phyloP scores from a whole-genome alignment of 2,329 filamentous ascomycete genomes.

The Alternaria sp. region DNA sequence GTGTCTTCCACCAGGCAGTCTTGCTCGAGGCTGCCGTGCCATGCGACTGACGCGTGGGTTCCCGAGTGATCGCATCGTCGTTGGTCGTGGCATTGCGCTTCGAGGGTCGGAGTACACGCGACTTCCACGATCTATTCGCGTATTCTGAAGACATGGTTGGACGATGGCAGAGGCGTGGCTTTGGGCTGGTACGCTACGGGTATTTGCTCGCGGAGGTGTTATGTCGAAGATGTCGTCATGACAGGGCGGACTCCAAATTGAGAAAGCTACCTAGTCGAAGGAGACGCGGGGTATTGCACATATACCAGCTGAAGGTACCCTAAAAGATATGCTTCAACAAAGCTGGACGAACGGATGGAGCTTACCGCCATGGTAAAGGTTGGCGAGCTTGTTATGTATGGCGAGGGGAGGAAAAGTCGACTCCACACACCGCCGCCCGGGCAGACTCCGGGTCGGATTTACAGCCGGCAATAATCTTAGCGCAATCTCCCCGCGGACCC shows the following conservation, averaged over 20 bases:
- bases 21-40: conserved; percentile 24
- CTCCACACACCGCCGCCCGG: neutral
- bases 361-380: neutral
- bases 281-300: neutral
- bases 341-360: neutral
- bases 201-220: conserved; percentile 26
- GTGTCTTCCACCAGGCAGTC: conserved; percentile 73
- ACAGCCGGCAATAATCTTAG: neutral
- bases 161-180: conserved; percentile 26
- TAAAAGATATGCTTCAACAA: neutral
- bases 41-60: conserved; percentile 23
- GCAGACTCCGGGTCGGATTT: neutral
- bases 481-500: neutral
- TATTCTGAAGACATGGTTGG: conserved; percentile 15
- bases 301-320: neutral
- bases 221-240: conserved; percentile 19
- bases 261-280: neutral
- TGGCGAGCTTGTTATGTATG: neutral
- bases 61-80: conserved; percentile 17
- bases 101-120: conserved; percentile 11
- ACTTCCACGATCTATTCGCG: conserved; percentile 28
- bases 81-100: conserved; percentile 3
- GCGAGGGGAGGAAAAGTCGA: neutral
- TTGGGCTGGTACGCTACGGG: conserved; percentile 25
- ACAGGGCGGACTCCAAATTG: neutral